Evolutionary conservation across 2,329 filamentous ascomycete species (phyloP).

Genomic region (Penicillium griseofulvum): DNA sequence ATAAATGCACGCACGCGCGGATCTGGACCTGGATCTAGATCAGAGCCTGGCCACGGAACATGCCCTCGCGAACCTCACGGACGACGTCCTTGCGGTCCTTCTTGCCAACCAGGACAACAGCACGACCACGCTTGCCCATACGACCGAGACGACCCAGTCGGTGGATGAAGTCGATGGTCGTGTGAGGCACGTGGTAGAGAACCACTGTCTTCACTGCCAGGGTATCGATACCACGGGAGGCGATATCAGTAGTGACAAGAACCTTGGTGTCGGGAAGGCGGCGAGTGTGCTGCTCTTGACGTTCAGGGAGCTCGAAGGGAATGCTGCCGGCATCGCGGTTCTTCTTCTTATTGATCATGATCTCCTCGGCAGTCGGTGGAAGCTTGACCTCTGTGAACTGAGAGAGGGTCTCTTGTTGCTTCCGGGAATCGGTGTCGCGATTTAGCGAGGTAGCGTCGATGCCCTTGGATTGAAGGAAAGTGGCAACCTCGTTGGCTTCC

Average conservation of each 20-base stretch:
- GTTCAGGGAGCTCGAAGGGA: slow-evolving; percentile 40
- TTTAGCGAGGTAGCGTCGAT: slow-evolving; percentile 77
- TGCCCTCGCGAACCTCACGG: slow-evolving; percentile 83
- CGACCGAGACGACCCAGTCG: slow-evolving; percentile 85
- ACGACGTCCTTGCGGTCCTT: slow-evolving; percentile 88
- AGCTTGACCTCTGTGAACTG: slow-evolving; percentile 61
- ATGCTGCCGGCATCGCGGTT: slow-evolving; percentile 38
- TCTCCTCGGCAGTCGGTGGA: slow-evolving; percentile 38
- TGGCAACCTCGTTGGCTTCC: slow-evolving; percentile 74
- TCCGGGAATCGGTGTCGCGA: slow-evolving; percentile 78
- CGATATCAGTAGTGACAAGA: slow-evolving; percentile 89
- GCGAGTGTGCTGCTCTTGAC: slow-evolving; percentile 39
- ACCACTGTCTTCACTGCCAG: slow-evolving; percentile 87
- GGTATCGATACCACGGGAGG: slow-evolving; percentile 91
- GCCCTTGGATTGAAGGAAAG: slow-evolving; percentile 77
- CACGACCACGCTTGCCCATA: slow-evolving; percentile 86
- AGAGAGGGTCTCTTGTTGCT: slow-evolving; percentile 72
- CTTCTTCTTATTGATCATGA: slow-evolving; percentile 31
- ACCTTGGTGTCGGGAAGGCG: slow-evolving; percentile 77
- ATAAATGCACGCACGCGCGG: slow-evolving; percentile 1
- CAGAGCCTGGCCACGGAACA: slow-evolving; percentile 77
- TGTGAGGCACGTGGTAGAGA: slow-evolving; percentile 95
- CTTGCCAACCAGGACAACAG: slow-evolving; percentile 85
- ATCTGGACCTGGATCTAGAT: slow-evolving; percentile 50
- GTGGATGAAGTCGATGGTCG: slow-evolving; percentile 97